Base-by-base conservation (phyloP, 108 stramenopile genomes). In the Nitzschia sp. region DNA sequence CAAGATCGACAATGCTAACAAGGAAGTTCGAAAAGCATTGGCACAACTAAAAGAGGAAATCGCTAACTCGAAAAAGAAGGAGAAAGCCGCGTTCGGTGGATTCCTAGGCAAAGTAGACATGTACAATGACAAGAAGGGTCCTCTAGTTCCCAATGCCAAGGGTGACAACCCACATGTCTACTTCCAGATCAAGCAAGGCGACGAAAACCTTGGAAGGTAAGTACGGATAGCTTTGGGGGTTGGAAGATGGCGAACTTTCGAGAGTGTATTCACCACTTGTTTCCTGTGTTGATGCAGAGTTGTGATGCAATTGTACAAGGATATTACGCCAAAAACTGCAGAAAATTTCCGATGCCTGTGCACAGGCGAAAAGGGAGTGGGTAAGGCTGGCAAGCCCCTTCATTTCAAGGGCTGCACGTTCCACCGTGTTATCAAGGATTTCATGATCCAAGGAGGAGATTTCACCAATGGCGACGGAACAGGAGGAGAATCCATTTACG, bases 401-500 rank as follows among this genome's bases (percentile, higher is more conserved):
- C 90, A 95, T 70, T 98, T 82, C 91, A 96, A 96, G 83, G 94
- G 93, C 47, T 88, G 78, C 64, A 73, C 82, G 0, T 97, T 98
- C 83, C 98, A 98, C 69, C 93, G 98, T 24, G 88, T 97, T 27
- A 97, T 97, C 66, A 91, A 87, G 61, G 78, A 94, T 64, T 97
- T 97, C 59, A 97, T 97, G 97, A 84, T 93, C 56, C 93, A 94
- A 72, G 97, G 96, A 28, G 98, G 98, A 31, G 98, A 98, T 67
- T 97, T 98, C 62, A 94, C 91, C 26, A 87, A 80, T 11, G 94
- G 93, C 6, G 87, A 99, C 64, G 98, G 98, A 27, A 98, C 96
- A 2, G 97, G 96, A 11, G 94, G 97, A 28, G 57, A 72, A 64
- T 78, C 55, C n/a, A 98, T 98, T 65, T 98, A 98, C 65, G 98